Evolutionary conservation across 2,329 filamentous ascomycete species (phyloP), one percentile per base, ranked within the genome.

Genomic region (Epichloe glyceriae): DNA sequence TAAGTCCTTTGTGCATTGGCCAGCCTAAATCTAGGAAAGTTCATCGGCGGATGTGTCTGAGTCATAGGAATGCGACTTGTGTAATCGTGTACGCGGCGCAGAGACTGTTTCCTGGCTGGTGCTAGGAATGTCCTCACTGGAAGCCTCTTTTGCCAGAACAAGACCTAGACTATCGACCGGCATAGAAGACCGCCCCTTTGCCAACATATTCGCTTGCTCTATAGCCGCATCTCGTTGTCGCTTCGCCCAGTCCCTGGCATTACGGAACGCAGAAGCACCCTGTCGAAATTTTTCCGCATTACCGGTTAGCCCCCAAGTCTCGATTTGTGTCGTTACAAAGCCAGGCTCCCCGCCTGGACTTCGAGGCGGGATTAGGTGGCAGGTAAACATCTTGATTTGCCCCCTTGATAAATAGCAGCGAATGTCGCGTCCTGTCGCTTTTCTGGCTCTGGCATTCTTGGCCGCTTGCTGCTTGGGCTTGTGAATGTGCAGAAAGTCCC

Each of bases 191-290:
- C 4, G 3, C 20, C 20, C 4, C 20, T 20, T 20, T 20, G 20
- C 20, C 3, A 20, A 4, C 20, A 4, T 4, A 4, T 50, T 46
- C 17, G 42, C 49, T n/a, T 34, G 49, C 17, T 33, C 10, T 7
- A 41, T 50, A 5, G 22, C 20, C 4, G 4, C 22, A 41, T 46
- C 35, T 10, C 42, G 34, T 10, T 46, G 41, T 41, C n/a, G 4
- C 19, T 50, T 40, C 6, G 34, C 49, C 49, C 49, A 50, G 7
- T 50, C 49, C 33, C 42, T 33, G 15, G 26, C 49, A n/a, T 50
- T 50, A 14, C 49, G 49, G n/a, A 33, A 46, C 8, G 49, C 49
- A 46, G 49, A 6, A 44, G 20, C 42, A 4, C 49, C 49, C 38
- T 46, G 20, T 2, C 49, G 49, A 20, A 50, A 50, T 4, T 19